Base-by-base conservation (phyloP, 2,329 filamentous ascomycete species). In the Leptodontidium sp. region DNA sequence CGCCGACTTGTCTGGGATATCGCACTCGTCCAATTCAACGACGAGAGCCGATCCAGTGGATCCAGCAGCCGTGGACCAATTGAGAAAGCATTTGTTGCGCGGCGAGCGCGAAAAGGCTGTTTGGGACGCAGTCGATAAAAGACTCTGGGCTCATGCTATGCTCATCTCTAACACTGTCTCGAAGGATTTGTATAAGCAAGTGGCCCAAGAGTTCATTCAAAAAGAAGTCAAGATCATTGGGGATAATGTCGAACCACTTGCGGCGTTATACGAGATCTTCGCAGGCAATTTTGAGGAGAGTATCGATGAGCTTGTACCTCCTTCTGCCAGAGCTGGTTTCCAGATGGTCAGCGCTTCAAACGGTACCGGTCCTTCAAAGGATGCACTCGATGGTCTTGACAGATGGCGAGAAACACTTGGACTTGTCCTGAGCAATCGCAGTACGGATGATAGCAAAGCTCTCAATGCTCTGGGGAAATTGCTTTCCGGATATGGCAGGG, bases 111-210 rank as follows among this genome's bases (percentile, higher is more conserved):
- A 98, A 77, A 93, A 94, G 74, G 96, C 96, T 5, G 92, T 97
- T 0, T 98, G 95, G 95, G 86, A 91, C 72, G 94, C 96, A 4
- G 95, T 94, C 40, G 96, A 99, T 79, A 94, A 94, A 79, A 89
- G 94, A 61, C 84, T 99, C 2, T 99, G 97, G 97, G 96, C 93
- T 1, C 97, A 99, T 79, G 97, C 96, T 2, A 92, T 99, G 86
- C 85, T 99, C 24, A 91, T 99, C 45, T 91, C 96, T 1, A 87
- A 89, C 70, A 90, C 89, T 0, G 79, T 97, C 7, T 96, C 93
- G 1, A 84, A 92, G 59, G 92, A 93, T 26, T 84, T 97, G 2
- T 98, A 97, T 87, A 97, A 94, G 79, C 93, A 97, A 78, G 94
- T 99, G 32, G 89, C 94, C 0, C 94, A 97, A 76, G 96, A 99